Evolutionary conservation across 176 grass and related monocot genomes (phyloP), one percentile per base, ranked within the genome.

Genomic region (Cenchrus purpureus): DNA sequence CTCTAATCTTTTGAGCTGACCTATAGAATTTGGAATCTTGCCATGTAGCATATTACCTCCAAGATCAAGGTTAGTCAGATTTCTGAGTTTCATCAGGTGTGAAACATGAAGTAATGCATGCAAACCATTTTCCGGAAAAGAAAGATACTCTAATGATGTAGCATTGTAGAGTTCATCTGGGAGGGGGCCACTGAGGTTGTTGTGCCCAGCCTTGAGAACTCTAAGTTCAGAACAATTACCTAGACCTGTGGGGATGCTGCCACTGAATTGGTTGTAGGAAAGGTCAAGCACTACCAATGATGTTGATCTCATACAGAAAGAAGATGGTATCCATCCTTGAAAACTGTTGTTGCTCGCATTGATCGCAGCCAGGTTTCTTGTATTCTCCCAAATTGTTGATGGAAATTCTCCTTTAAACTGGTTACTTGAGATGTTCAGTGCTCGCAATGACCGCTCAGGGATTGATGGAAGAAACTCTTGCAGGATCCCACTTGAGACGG

Each of bases 271-370:
- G 55, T 95, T 95, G 49, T 52, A 83, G 44, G 66, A 95, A 45
- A 95, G 65, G 56, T 81, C 91, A 75, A 95, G 84, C 44, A 65
- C 61, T 19, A 19, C 20, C 15, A 95, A 79, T 1, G 65, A 82
- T 62, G 77, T 64, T 45, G 32, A 40, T 40, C 37, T 40, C 37
- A 40, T 4, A 40, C 94, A 95, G 10, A 95, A 40, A 62, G 71
- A 87, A 59, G 78, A 58, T 28, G 94, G 94, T 76, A 93, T 82
- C 54, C 43, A 25, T 20, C 94, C 94, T 0, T 79, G 89, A 20
- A 95, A 95, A 34, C 84, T 93, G 77, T 95, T 95, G 82, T 93
- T 93, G 85, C 90, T 95, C 16, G n/a, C 84, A 58, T 95, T 93
- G 16, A 95, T 71, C 11, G 91, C 91, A 40, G 87, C 49, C 46